Base-by-base conservation (phyloP, 139 green algal genomes). In the Yamagishiella unicocca region DNA sequence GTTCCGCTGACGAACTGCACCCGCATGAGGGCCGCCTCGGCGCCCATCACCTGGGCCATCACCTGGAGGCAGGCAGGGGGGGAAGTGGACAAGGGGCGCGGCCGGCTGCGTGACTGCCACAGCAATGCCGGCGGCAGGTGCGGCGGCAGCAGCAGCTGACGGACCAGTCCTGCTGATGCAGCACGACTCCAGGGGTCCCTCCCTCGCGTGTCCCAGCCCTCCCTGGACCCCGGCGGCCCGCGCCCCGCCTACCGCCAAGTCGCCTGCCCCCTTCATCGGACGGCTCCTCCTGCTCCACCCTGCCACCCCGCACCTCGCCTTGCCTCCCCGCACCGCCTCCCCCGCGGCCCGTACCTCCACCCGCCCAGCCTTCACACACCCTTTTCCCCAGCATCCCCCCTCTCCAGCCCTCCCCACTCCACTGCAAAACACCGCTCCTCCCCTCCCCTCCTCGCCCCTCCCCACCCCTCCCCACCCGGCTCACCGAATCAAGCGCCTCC, bases 1-100 rank as follows among this genome's bases (percentile, higher is more conserved):
- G 97, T 99, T 38, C 97, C 97, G 31, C 93, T 97, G 54, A 99
- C 92, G 82, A 97, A 97, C 82, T 98, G 95, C 38, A 96, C 93
- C 40, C 97, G 94, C 84, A 98, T 95, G 27, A 97, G 84, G 8
- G 97, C 97, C 29, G 95, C 92, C 87, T 99, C 97, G 0, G 97
- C 94, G 4, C 96, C 97, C 93, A 98, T 96, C 25, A 99, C 85
- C 61, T 95, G 70, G 0, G 97, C 97, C 85, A 98, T 93, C 37
- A 98, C 92, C 94, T 97, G 93, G 45, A 73, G 62, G 43, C 17
- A 2, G 21, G 37, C 19, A 24, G 29, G 73, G 45, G 4, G 46
- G 31, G 31, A 67, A 33, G 58, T 35, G 58, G 22, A 22, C 17
- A 67, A 67, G 58, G 19, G 58, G 58, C 6, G 24, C 19, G 58